Base-by-base conservation (phyloP, 495 filamentous ascomycete genomes). In the Hypoxylon fuscum region DNA sequence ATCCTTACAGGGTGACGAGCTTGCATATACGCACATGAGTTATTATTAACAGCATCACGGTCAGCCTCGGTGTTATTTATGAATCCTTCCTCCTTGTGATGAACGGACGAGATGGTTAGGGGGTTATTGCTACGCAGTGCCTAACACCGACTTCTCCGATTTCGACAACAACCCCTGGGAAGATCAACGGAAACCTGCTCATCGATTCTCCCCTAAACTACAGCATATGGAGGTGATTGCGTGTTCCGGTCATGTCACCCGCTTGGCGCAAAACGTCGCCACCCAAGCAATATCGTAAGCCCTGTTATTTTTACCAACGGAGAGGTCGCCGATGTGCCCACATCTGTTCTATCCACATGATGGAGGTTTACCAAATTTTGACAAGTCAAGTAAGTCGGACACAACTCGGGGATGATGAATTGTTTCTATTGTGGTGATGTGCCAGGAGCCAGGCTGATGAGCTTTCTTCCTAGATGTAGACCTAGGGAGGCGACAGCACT, bases 1-100 rank as follows among this genome's bases (percentile, higher is more conserved):
- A 25, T 18, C 29, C 3, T 5, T 37, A 41, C 18, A 22, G 42
- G 29, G 40, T 21, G 54, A 41, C 11, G 22, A 46, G 34, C 10
- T 21, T 22, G 15, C 15, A 15, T 18, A 41, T 41, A 57, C 35
- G 23, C 31, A 55, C 46, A 14, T 47, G 56, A 32, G 46, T 7
- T 18, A 52, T 56, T 56, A 61, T 21, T 22, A 15, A 15, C 14
- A 46, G 23, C 31, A 43, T 51, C 23, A 21, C 10, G 20, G 22
- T 11, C 17, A 27, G 5, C 5, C n/a, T 27, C 17, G 15, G 35
- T 18, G 35, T 45, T 31, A 23, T 14, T 35, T 10, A 40, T 11
- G 10, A 27, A 45, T 38, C 11, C 25, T 35, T 38, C 47, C 40
- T 18, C 25, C 23, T 23, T 14, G 21, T 48, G 40, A 47, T 43